Percentiles rank a stretch among this genome's conserved stretches.
These are phyloP conservation scores for Xylariales sp. DNA, from an alignment of 2,329 filamentous ascomycete genomes.

Conservation along the genomic window DNA sequence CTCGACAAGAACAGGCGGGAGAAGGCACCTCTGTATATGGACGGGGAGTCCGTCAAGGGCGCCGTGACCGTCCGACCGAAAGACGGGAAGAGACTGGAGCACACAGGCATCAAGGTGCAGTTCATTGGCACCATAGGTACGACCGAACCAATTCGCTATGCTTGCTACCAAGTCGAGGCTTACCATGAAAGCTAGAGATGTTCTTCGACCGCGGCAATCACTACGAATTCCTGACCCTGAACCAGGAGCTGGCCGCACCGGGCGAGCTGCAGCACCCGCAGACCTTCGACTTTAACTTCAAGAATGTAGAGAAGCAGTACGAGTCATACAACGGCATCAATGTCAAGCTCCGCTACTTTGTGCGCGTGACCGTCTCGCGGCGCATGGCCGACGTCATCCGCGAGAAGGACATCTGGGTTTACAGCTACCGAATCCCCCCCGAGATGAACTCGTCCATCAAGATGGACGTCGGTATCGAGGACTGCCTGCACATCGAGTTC, in stretches of 20 bases:
- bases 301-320: slow-evolving; percentile 99
- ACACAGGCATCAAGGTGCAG: slow-evolving; percentile 98
- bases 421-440: slow-evolving; percentile 94
- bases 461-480: slow-evolving; percentile 99
- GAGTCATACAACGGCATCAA: slow-evolving; percentile 99
- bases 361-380: slow-evolving; percentile 91
- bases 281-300: slow-evolving; percentile 99
- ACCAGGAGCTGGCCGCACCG: slow-evolving; percentile 92
- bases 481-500: slow-evolving; percentile 98
- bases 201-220: slow-evolving; percentile 99
- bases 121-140: slow-evolving; percentile 97
- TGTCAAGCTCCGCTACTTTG: slow-evolving; percentile 97
- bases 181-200: slow-evolving; percentile 80
- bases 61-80: slow-evolving; percentile 93
- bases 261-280: slow-evolving; percentile 98
- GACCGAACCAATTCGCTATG: no score
- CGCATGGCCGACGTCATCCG: slow-evolving; percentile 97
- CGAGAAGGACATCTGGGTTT: slow-evolving; percentile 99
- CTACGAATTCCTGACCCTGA: slow-evolving; percentile 96
- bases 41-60: slow-evolving; percentile 97
- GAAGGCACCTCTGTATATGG: slow-evolving; percentile 94
- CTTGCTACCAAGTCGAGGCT: no score
- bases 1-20: slow-evolving; percentile 97
- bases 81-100: slow-evolving; percentile 95
- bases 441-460: slow-evolving; percentile 99